phyloP scores from a whole-genome alignment of 2,329 filamentous ascomycete genomes.

The Penicillium sp. region DNA sequence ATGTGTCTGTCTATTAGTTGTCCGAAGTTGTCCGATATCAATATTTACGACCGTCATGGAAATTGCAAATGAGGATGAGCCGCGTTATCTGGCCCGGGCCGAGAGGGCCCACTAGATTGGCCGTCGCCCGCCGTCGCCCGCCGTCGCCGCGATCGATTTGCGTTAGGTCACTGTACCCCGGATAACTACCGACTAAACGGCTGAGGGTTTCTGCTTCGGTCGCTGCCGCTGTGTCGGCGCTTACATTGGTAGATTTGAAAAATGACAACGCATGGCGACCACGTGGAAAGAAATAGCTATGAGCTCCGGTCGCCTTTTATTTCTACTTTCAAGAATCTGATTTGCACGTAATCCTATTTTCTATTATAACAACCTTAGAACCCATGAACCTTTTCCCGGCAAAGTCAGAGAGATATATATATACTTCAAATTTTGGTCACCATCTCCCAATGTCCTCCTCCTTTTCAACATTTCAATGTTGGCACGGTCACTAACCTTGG shows the following conservation, averaged over 20 bases:
- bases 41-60: neutral
- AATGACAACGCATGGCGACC: neutral
- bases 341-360: no score
- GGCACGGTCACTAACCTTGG: no score
- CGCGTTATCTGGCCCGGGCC: neutral
- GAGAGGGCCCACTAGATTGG: neutral
- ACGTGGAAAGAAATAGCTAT: neutral
- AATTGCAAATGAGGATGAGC: conserved; percentile 1
- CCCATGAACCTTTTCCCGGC: no score
- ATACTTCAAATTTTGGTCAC: no score
- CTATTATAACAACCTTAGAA: no score
- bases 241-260: neutral
- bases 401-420: no score
- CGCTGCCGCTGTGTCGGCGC: neutral
- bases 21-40: neutral
- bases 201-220: neutral
- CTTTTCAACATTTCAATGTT: no score
- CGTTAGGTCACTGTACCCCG: neutral
- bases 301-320: no score
- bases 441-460: no score
- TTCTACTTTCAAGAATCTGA: no score
- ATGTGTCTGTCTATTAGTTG: neutral
- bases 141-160: neutral
- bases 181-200: neutral
- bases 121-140: conserved; percentile 1